These are phyloP conservation scores for Pseudogymnoascus sp. DNA, from an alignment of 2,329 filamentous ascomycete genomes.

Conservation along the genomic window DNA sequence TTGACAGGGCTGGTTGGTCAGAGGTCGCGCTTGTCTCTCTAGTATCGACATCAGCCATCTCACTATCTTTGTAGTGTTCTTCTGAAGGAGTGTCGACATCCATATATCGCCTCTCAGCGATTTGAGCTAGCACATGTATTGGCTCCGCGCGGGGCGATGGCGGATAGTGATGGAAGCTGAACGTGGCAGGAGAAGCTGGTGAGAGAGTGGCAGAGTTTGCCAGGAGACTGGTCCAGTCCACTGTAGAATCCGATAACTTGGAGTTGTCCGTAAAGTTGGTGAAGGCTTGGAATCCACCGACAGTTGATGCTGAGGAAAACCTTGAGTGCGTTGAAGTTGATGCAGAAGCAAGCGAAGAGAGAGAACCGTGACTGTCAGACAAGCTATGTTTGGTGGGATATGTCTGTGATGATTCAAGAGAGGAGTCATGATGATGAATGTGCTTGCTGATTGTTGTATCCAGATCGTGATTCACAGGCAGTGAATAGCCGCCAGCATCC, in stretches of 20 bases:
- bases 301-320: conserved; percentile 27
- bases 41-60: not conserved
- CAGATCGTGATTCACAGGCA: conserved; percentile 24
- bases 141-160: not conserved
- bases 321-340: conserved; percentile 26
- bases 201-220: not conserved
- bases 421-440: not conserved
- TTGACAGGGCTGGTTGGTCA: not conserved
- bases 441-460: conserved; percentile 10
- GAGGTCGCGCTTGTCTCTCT: not conserved
- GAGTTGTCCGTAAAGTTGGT: not conserved
- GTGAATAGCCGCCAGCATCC: conserved; percentile 30
- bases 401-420: conserved; percentile 11
- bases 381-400: conserved; percentile 22
- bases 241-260: not conserved
- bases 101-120: not conserved
- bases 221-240: not conserved
- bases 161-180: not conserved
- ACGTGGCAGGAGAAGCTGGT: not conserved
- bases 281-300: conserved; percentile 16
- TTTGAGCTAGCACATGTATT: not conserved
- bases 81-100: not conserved
- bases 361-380: conserved; percentile 27
- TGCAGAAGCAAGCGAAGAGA: conserved; percentile 28
- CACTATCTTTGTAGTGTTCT: conserved; percentile 1